Evolutionary conservation across 495 filamentous ascomycete species (phyloP).

Genomic region (Penicillium bovifimosum): DNA sequence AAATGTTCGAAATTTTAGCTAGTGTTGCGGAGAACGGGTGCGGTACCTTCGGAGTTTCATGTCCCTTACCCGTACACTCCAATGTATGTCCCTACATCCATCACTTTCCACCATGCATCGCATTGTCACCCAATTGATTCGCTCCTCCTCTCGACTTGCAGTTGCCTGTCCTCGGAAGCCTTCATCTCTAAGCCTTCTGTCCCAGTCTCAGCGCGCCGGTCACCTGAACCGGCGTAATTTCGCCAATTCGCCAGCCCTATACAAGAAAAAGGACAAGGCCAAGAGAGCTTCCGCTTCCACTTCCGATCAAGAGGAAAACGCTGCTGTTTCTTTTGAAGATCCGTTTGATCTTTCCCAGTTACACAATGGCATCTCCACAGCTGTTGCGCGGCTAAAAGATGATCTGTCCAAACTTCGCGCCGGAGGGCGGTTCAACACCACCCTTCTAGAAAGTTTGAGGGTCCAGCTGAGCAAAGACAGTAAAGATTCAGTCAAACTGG

Average conservation of each 20-base stretch:
- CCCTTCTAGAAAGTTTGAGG: slow-evolving; percentile 57
- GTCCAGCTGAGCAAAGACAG: slow-evolving; percentile 54
- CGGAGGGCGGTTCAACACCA: slow-evolving; percentile 65
- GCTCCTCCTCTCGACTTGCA: not conserved
- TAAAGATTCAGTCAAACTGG: slow-evolving; percentile 47
- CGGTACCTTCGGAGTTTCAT: no score
- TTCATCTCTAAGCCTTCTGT: not conserved
- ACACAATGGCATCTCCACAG: slow-evolving; percentile 50
- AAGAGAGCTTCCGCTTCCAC: slow-evolving; percentile 17
- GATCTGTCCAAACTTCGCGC: slow-evolving; percentile 61
- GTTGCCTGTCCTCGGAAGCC: not conserved
- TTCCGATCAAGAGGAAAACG: slow-evolving; percentile 11
- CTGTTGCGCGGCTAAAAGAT: slow-evolving; percentile 52
- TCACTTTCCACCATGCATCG: slow-evolving; percentile 13
- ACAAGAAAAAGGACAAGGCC: slow-evolving; percentile 39
- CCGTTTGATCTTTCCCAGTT: slow-evolving; percentile 66
- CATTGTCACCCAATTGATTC: slow-evolving; percentile 9
- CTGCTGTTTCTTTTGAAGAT: slow-evolving; percentile 37
- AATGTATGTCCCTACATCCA: not conserved
- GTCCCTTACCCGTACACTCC: no score
- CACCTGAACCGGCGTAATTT: slow-evolving; percentile 14
- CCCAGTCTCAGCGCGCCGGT: not conserved
- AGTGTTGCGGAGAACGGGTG: no score
- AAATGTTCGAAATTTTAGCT: no score
- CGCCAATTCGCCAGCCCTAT: slow-evolving; percentile 21